Base-by-base conservation (phyloP, 108 stramenopile species). In the Discostella pseudostelligera region DNA sequence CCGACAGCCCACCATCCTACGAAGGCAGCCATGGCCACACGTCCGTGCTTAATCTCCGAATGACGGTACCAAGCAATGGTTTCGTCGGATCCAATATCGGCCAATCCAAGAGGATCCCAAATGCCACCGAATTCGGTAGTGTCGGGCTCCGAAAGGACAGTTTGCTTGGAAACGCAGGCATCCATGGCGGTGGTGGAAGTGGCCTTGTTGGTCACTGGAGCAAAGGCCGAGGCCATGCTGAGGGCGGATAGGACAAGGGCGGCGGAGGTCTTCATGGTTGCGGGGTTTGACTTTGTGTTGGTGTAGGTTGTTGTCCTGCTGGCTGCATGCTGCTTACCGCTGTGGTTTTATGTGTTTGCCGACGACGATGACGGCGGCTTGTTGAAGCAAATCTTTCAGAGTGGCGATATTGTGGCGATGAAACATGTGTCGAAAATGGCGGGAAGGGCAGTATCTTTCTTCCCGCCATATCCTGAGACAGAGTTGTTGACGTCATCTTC, bases 1-100 rank as follows among this genome's bases (percentile, higher is more conserved):
- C 81, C 86, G 32, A 81, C 80, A 55, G 82, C 84, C 69, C 74
- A 78, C 86, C 86, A 90, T 21, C 89, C 89, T 58, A 85, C 82
- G 56, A 90, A 87, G 72, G 89, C 88, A 47, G 88, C 88, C 88
- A 89, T 89, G 65, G 84, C 84, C 65, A 89, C 69, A 39, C 88
- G 86, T 59, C 88, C 88, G 62, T 89, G 88, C 83, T 89, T 89
- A 1, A 86, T 78, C 43, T 89, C 88, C 11, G 88, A 73, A 70
- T 89, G 88, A 57, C 88, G 79, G 85, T 74, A 89, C 88, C 88
- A 89, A 21, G 88, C 83, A 49, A 89, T 67, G 32, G 88, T 89
- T 48, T 83, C 85, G 47, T 86, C 88, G 70, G 81, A 79, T 45
- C 85, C 88, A 35, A 81, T 43, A 9, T 89, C 82, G 25, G 85